These are phyloP conservation scores for Capsicum rhomboideum DNA, from an alignment of 257 asterid genomes.

Conservation along the genomic window DNA sequence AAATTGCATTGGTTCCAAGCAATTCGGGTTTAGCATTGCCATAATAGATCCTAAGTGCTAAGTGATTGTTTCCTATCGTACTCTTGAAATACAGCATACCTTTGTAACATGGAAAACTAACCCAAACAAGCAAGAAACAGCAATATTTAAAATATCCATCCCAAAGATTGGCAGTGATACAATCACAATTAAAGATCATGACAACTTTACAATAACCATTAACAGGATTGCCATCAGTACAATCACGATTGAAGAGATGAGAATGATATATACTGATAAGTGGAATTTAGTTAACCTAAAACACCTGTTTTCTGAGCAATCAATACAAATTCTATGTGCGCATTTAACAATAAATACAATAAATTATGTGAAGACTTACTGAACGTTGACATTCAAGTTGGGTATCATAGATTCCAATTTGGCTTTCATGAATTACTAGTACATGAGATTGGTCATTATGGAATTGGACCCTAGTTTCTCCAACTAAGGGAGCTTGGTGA, in stretches of 20 bases:
- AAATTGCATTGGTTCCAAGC: neutral
- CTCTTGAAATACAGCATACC: neutral
- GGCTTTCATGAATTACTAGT: constrained; percentile 81
- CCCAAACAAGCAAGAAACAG: neutral
- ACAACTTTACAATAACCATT: neutral
- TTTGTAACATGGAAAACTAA: neutral
- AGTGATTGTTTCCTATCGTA: neutral
- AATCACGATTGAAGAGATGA: neutral
- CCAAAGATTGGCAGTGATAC: neutral
- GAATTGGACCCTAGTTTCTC: constrained; percentile 86
- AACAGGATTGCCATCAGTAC: neutral
- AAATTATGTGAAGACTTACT: constrained; percentile 32
- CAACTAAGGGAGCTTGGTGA: constrained; percentile 48
- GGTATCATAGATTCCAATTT: constrained; percentile 64
- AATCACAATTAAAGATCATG: neutral
- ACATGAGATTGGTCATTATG: constrained; percentile 81
- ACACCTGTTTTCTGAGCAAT: neutral
- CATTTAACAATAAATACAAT: neutral
- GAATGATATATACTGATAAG: neutral
- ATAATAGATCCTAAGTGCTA: neutral
- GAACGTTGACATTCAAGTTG: constrained; percentile 79
- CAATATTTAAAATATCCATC: neutral
- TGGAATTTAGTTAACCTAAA: neutral
- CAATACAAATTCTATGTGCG: neutral
- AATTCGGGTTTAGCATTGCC: neutral